Evolutionary conservation across 1,284 basidiomycete genomes (phyloP).

Genomic region (Hemileccinum hortonii): DNA sequence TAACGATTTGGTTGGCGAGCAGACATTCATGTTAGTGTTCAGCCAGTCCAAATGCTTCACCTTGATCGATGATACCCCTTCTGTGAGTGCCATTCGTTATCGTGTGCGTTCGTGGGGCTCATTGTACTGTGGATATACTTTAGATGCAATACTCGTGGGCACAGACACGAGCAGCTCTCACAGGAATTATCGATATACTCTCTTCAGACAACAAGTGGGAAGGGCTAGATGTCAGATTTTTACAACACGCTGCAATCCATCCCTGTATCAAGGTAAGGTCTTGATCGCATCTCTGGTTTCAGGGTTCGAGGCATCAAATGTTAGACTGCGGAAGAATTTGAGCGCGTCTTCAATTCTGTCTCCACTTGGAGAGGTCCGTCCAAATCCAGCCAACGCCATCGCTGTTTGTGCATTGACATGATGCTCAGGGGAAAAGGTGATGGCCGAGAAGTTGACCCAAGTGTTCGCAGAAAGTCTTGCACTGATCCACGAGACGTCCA

Average conservation of each 20-base stretch:
- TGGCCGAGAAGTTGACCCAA: conserved; percentile 18
- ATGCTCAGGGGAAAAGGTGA: conserved; percentile 15
- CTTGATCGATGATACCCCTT: conserved; percentile 24
- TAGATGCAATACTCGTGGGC: conserved; percentile 25
- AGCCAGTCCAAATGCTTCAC: conserved; percentile 26
- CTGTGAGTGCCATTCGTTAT: conserved; percentile 13
- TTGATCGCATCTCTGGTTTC: background rate
- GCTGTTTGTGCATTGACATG: background rate
- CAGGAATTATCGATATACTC: conserved; percentile 16
- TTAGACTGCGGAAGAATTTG: conserved; percentile 22
- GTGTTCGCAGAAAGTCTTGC: conserved; percentile 20
- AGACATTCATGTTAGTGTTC: conserved; percentile 6
- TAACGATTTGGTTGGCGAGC: background rate
- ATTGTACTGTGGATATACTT: background rate
- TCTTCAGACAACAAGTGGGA: conserved; percentile 17
- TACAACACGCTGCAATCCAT: conserved; percentile 10
- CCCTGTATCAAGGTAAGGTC: conserved; percentile 14
- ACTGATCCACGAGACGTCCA: conserved; percentile 1
- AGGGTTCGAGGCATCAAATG: background rate
- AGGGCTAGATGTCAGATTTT: conserved; percentile 23
- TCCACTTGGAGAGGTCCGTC: conserved; percentile 20
- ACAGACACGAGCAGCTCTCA: conserved; percentile 23
- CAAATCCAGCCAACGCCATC: background rate
- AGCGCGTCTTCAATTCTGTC: conserved; percentile 24
- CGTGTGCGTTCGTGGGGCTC: background rate